Evolutionary conservation across 1,139 yeast species (phyloP), one percentile per base, ranked within the genome.

Genomic region (Protomyces lactucae-debilis): DNA sequence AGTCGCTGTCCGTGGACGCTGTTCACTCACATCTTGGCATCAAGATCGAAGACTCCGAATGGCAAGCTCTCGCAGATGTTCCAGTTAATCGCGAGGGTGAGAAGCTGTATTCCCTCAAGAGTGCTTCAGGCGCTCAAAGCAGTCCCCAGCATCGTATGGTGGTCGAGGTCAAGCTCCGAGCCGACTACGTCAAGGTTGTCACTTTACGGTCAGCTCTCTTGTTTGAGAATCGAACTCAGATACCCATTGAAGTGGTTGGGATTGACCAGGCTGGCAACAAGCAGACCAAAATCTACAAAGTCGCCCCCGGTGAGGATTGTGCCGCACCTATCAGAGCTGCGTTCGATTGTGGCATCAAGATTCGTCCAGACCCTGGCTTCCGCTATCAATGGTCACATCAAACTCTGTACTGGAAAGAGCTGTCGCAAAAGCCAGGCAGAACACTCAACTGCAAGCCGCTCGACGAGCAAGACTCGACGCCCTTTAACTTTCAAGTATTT

Each of bases 1-100:
- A 93, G 72, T 85, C 52, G 21, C 52, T 64, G 16, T 52, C 59
- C 10, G 55, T 51, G 35, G 64, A 64, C 35, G 57, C 55, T 16
- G 57, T 57, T 35, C 46, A 55, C 10, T 45, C 65, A 16, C 54
- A 60, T 18, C 52, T 65, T 16, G 65, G 60, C 2, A 37, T 64
- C 59, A 53, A 64, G 40, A 74, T 90, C 18, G 59, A 82, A 3
- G 83, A 80, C 56, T 81, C 89, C 0, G 78, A 80, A 0, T 87
- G 84, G 70, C 82, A 81, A 2, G 80, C 81, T 10, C 74, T 88
- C 2, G 75, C 79, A 4, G 77, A 80, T 0, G 78, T 95, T 8
- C 82, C 92, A 0, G 87, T 90, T 0, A 85, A 87, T 4, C 82
- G 86, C 14, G 97, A 90, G 72, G 97, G 98, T 2, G 97, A 91